Percentiles rank a stretch among this genome's conserved stretches.
phyloP scores from a whole-genome alignment of 176 grass and related monocot species.

The Triticum timopheevii region DNA sequence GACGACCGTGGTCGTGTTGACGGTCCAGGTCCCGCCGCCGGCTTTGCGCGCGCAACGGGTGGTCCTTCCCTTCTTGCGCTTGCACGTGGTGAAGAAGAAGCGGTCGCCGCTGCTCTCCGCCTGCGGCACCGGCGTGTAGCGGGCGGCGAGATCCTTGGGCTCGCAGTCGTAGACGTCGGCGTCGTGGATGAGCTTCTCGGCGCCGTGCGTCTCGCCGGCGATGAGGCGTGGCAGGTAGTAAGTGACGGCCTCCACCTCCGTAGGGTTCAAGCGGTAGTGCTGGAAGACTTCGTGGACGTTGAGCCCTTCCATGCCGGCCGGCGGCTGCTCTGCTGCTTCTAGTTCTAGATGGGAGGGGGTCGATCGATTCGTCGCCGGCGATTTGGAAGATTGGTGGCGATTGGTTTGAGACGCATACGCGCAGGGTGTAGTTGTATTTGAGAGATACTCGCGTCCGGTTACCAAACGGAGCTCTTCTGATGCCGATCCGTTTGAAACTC shows the following conservation, averaged over 20 bases:
- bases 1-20: neutral
- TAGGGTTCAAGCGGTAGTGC: neutral
- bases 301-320: neutral
- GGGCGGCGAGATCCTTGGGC: neutral
- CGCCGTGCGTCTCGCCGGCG: neutral
- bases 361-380: too few species aligned
- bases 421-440: too few species aligned
- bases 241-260: neutral
- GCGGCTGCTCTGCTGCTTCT: neutral
- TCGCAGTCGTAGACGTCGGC: neutral
- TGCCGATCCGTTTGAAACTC: too few species aligned
- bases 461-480: too few species aligned
- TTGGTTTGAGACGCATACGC: too few species aligned
- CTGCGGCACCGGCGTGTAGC: neutral
- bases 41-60: neutral
- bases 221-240: neutral
- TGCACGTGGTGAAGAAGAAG: conserved; percentile 7
- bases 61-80: neutral
- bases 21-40: neutral
- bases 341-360: neutral
- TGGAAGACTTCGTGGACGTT: neutral
- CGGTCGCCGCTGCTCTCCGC: neutral
- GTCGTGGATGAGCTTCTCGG: neutral
- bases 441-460: too few species aligned
- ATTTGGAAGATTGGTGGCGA: too few species aligned